Conservation (phyloP, 768 basidiomycete genomes). For the Kwoniella sp. region DNA sequence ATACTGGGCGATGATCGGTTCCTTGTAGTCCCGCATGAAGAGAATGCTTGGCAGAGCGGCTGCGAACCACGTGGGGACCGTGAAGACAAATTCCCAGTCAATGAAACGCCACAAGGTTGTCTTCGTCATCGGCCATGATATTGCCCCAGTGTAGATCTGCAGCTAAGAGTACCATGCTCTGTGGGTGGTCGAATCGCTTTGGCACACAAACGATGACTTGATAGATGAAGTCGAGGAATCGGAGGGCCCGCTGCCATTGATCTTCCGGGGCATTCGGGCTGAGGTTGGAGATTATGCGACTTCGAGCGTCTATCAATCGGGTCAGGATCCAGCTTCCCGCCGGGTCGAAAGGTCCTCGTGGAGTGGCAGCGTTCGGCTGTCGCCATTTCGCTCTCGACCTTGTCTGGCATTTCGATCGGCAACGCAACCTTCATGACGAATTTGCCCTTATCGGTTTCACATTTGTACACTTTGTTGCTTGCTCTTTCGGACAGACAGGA, state of each 20-base stretch:
- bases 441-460: background rate
- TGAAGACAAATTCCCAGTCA: background rate
- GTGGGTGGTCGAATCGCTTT: background rate
- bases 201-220: background rate
- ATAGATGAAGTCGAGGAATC: background rate
- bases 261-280: background rate
- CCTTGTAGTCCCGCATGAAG: background rate
- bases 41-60: background rate
- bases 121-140: background rate
- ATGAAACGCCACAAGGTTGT: background rate
- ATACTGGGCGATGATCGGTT: background rate
- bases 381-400: background rate
- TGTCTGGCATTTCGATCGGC: background rate
- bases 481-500: background rate
- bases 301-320: background rate
- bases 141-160: background rate
- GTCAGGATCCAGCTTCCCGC: background rate
- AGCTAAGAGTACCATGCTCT: background rate
- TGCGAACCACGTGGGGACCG: background rate
- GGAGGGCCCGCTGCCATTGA: background rate
- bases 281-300: background rate
- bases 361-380: background rate
- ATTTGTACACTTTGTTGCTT: background rate
- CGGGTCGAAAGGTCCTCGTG: background rate
- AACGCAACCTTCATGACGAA: background rate